Conservation (phyloP, 345 rosid species). For the Hibiscus syriacus region DNA sequence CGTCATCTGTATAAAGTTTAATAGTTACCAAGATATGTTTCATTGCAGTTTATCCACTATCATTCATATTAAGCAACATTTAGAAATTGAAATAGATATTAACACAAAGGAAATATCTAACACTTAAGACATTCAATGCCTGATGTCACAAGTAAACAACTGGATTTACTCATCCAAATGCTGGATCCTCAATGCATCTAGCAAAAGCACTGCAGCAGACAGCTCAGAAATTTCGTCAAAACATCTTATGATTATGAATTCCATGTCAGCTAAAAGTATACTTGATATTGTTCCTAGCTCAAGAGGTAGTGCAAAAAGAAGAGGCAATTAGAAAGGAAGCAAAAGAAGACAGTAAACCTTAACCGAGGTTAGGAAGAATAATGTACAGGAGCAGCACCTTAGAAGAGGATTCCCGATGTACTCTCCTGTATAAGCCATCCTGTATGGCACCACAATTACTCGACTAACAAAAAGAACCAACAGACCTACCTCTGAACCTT, state of each 20-base stretch:
- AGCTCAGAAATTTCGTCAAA: conserved; percentile 12
- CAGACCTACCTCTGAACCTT: conserved; percentile 24
- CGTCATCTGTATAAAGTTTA: conserved; percentile 7
- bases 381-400: conserved; percentile 44
- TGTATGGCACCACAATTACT: conserved; percentile 62
- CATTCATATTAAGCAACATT: conserved; percentile 1
- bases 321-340: conserved; percentile 27
- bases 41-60: background rate
- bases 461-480: conserved; percentile 47
- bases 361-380: conserved; percentile 42
- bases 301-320: background rate
- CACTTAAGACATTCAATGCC: background rate
- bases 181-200: conserved; percentile 14
- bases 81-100: conserved; percentile 6
- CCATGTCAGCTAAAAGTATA: background rate
- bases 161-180: too few relatives aligned
- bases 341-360: conserved; percentile 41
- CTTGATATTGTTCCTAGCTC: background rate
- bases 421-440: conserved; percentile 34
- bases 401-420: conserved; percentile 49
- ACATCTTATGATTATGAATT: background rate
- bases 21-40: conserved; percentile 1
- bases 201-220: conserved; percentile 2
- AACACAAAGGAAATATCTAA: background rate
- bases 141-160: background rate